Conservation (phyloP, 805 yeast genomes). For the Starmera quercuum region DNA sequence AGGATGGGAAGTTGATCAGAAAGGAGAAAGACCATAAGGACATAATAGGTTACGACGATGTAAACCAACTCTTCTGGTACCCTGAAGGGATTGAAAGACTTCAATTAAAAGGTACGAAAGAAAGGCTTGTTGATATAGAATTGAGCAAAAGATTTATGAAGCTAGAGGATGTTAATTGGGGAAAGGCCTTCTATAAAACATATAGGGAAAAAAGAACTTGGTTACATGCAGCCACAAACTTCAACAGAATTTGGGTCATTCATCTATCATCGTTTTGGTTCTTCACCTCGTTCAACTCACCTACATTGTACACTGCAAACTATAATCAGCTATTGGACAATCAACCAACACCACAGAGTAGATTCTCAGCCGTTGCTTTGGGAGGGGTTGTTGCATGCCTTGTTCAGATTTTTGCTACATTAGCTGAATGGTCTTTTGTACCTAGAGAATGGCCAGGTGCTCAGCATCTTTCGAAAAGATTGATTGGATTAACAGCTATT, state of each 20-base stretch:
- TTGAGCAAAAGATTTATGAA: slow-evolving; percentile 44
- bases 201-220: slow-evolving; percentile 68
- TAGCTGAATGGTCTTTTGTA: slow-evolving; percentile 54
- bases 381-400: slow-evolving; percentile 61
- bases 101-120: slow-evolving; percentile 33
- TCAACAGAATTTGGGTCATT: slow-evolving; percentile 73
- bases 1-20: slow-evolving; percentile 33
- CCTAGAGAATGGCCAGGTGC: slow-evolving; percentile 74
- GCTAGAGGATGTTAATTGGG: slow-evolving; percentile 57
- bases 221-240: slow-evolving; percentile 68
- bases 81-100: slow-evolving; percentile 60
- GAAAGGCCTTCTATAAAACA: slow-evolving; percentile 61
- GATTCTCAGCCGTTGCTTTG: slow-evolving; percentile 50
- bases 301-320: slow-evolving; percentile 56
- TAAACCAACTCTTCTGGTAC: slow-evolving; percentile 86
- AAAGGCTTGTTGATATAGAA: slow-evolving; percentile 42
- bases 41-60: slow-evolving; percentile 82
- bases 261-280: slow-evolving; percentile 76
- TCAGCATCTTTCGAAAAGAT: slow-evolving; percentile 43
- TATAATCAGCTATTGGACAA: slow-evolving; percentile 48
- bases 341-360: slow-evolving; percentile 52
- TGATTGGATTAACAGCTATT: slow-evolving; percentile 33
- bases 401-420: slow-evolving; percentile 48
- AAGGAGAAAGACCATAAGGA: slow-evolving; percentile 57
- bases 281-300: slow-evolving; percentile 63